Percentiles rank a stretch among this genome's conserved stretches.
These are phyloP conservation scores for Boletus coccyginus DNA, from an alignment of 768 basidiomycete genomes.

Conservation along the genomic window DNA sequence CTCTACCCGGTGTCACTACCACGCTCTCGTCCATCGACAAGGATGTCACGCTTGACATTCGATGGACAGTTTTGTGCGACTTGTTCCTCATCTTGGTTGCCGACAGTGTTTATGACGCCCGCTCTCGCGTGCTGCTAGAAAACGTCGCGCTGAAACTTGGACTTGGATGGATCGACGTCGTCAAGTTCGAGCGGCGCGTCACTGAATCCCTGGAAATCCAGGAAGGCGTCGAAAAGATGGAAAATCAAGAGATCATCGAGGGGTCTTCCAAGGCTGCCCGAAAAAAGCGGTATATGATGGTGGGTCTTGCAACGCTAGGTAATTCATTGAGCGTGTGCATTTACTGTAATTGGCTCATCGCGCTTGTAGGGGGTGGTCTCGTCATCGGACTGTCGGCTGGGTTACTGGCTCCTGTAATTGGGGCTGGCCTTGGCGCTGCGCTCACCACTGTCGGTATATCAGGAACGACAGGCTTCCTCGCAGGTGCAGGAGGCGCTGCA, in stretches of 20 bases:
- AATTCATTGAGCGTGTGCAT: neutral
- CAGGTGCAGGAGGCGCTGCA: constrained; percentile 90
- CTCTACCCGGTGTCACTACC: constrained; percentile 83
- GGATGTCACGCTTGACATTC: constrained; percentile 93
- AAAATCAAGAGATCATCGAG: constrained; percentile 62
- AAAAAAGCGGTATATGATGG: constrained; percentile 83
- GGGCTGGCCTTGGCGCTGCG: constrained; percentile 89
- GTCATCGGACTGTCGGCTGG: constrained; percentile 97
- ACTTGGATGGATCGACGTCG: constrained; percentile 90
- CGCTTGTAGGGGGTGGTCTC: constrained; percentile 75
- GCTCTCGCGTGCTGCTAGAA: constrained; percentile 90
- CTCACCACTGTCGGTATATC: constrained; percentile 88
- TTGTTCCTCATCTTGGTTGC: constrained; percentile 94
- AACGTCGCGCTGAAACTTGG: constrained; percentile 81
- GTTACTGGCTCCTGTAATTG: constrained; percentile 92
- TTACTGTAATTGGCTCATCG: neutral
- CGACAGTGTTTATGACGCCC: constrained; percentile 96
- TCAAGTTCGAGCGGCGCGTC: constrained; percentile 90
- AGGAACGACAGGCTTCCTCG: constrained; percentile 88
- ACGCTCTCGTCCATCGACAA: constrained; percentile 81
- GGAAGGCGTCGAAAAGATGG: constrained; percentile 79
- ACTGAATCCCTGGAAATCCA: constrained; percentile 97
- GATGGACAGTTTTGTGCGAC: constrained; percentile 98
- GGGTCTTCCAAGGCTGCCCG: constrained; percentile 64
- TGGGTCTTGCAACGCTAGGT: constrained; percentile 85